Evolutionary conservation across 2,329 filamentous ascomycete genomes (phyloP), one percentile per base, ranked within the genome.

Genomic region (Eutypella sp.): DNA sequence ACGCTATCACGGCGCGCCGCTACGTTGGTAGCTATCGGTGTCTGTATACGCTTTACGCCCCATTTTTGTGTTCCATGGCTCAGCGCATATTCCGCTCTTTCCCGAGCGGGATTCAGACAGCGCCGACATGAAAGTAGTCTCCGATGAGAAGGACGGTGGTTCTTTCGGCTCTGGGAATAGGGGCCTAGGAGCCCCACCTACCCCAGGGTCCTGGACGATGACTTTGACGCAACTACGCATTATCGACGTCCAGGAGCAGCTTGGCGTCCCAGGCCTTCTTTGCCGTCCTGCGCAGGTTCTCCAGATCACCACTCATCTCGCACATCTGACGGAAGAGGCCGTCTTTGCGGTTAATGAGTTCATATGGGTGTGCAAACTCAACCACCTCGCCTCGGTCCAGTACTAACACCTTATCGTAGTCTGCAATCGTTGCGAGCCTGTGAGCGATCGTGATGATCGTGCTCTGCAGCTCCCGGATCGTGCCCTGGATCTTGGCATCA

Each of bases 381-480:
- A 93, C 78, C 18, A 97, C 85, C 48, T 79, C 70, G 9, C 93
- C 93, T 64, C 91, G 89, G 60, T 99, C 93, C 4, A 99, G 74
- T 11, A 99, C 91, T 15, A 99, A 73, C 13, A 99, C 92, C 72
- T 95, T 96, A 70, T 99, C 93, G 61, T 97, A 99, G 64, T 99
- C 93, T 23, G 93, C 91, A 66, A 99, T 97, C 0, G 93, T 99
- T 63, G 96, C 90, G 53, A 99, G 74, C 16, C 93, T 82, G 68
- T 99, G 93, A 1, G 93, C 93, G 60, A 99, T 97, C 0, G 93
- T 97, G 63, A 97, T 88, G 49, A 95, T 96, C 0, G 93, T 99
- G 65, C 90, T 89, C 54, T 84, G 86, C 57, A 97, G 79, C 65
- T 96, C 87, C n/a, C 90, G 85, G 50, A 99, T 91, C 0, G 93